Evolutionary conservation across 192 early-diverging fungal species (phyloP).

Genomic region (Coemansia sp.): DNA sequence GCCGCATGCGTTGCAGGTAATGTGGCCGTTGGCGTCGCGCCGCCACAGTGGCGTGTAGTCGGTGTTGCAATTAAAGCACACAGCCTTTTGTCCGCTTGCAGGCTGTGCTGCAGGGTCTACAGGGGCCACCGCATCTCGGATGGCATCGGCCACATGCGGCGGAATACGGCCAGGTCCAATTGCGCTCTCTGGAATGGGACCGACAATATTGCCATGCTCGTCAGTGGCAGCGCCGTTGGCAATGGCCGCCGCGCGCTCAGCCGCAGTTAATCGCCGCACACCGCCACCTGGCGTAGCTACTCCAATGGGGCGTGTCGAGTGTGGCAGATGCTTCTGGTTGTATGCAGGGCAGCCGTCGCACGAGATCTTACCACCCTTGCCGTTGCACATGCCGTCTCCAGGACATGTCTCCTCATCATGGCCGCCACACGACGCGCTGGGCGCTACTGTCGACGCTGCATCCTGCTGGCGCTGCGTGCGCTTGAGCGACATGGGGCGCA

Average conservation of each 20-base stretch:
- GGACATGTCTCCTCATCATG: slow-evolving; percentile 63
- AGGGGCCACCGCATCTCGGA: slow-evolving; percentile 9
- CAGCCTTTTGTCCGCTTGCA: slow-evolving; percentile 15
- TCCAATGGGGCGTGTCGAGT: slow-evolving; percentile 25
- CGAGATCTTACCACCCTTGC: slow-evolving; percentile 67
- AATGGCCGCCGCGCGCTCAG: slow-evolving; percentile 54
- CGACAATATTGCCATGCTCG: slow-evolving; percentile 53
- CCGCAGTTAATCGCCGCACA: slow-evolving; percentile 39
- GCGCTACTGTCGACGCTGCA: not conserved
- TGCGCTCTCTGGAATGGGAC: slow-evolving; percentile 43
- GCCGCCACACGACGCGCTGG: not conserved
- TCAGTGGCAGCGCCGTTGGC: slow-evolving; percentile 53
- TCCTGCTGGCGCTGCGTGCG: slow-evolving; percentile 27
- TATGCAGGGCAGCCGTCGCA: slow-evolving; percentile 76
- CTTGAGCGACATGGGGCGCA: slow-evolving; percentile 54
- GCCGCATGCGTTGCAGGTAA: slow-evolving; percentile 92
- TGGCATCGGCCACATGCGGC: slow-evolving; percentile 36
- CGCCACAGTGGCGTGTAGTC: slow-evolving; percentile 79
- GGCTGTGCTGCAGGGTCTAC: not conserved
- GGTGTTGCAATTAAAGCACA: slow-evolving; percentile 75
- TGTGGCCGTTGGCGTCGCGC: slow-evolving; percentile 68
- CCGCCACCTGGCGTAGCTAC: slow-evolving; percentile 4
- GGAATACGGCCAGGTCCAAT: slow-evolving; percentile 38
- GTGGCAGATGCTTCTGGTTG: slow-evolving; percentile 62
- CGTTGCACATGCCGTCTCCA: slow-evolving; percentile 75